A percentile compares a stretch with the other conserved stretches of the same genome.
phyloP scores from a whole-genome alignment of 2,329 filamentous ascomycete species.

The Pseudocercospora eumusae region DNA sequence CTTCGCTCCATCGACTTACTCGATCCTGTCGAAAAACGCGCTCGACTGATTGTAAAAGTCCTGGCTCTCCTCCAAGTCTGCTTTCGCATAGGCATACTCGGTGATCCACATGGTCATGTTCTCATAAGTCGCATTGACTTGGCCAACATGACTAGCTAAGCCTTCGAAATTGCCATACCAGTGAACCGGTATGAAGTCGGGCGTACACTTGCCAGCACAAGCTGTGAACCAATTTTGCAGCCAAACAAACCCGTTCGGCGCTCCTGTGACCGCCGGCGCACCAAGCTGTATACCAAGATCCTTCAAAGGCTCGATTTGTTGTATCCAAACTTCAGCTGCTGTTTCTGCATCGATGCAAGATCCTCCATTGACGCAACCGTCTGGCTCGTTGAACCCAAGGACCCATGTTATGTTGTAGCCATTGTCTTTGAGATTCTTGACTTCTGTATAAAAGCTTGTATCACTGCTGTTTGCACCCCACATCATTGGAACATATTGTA shows the following conservation, averaged over 20 bases:
- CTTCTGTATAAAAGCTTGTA: conserved; percentile 62
- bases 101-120: conserved; percentile 72
- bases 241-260: conserved; percentile 64
- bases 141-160: conserved; percentile 66
- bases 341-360: conserved; percentile 59
- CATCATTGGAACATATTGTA: conserved; percentile 80
- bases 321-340: conserved; percentile 70
- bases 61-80: conserved; percentile 60
- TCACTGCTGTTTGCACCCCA: conserved; percentile 63
- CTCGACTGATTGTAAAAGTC: conserved; percentile 67
- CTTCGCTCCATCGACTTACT: conserved; percentile 41
- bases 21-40: conserved; percentile 66
- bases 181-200: conserved; percentile 56
- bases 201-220: conserved; percentile 52
- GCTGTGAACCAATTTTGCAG: conserved; percentile 64
- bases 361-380: conserved; percentile 57
- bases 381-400: conserved; percentile 79
- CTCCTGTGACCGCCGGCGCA: conserved; percentile 69
- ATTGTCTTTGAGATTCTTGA: conserved; percentile 57
- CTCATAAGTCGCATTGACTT: conserved; percentile 53
- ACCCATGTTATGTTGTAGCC: conserved; percentile 65
- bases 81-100: conserved; percentile 66
- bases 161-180: conserved; percentile 68
- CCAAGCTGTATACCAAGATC: conserved; percentile 66
- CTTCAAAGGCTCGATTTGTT: conserved; percentile 68